Evolutionary conservation across 2,329 filamentous ascomycete species (phyloP).

Genomic region (Raffaelea ambrosiae): DNA sequence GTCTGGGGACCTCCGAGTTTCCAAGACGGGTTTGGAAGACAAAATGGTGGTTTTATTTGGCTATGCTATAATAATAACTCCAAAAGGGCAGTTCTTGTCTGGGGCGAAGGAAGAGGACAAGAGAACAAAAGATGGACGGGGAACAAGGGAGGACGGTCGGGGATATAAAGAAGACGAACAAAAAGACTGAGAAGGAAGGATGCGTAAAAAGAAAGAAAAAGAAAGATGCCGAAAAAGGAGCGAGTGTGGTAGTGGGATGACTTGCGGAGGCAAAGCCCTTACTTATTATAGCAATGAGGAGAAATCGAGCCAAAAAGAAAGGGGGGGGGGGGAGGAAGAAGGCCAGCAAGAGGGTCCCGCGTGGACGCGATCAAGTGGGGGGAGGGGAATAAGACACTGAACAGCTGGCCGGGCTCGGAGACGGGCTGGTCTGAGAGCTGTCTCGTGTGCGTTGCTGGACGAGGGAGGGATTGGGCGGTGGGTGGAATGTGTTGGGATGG

Average conservation of each 20-base stretch:
- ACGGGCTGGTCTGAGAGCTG: no score
- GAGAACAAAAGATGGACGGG: background rate
- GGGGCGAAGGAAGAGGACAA: background rate
- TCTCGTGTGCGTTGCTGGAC: no score
- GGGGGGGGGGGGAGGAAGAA: background rate
- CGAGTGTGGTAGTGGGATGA: background rate
- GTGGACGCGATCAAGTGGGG: background rate
- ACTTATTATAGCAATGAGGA: no score
- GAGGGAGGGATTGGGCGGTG: no score
- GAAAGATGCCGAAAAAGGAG: background rate
- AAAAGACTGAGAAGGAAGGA: background rate
- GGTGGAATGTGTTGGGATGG: no score
- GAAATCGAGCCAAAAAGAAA: background rate
- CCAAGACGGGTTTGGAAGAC: background rate
- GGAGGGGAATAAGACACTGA: background rate
- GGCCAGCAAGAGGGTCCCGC: no score
- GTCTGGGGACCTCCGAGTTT: no score
- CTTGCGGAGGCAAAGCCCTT: background rate
- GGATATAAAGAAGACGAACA: background rate
- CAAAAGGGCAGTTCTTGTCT: conserved; percentile 1
- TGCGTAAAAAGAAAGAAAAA: background rate
- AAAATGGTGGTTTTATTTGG: conserved; percentile 6
- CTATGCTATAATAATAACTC: conserved; percentile 5
- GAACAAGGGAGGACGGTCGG: background rate
- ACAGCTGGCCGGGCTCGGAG: no score